Base-by-base conservation (phyloP, 495 filamentous ascomycete genomes). In the Penicillium robsamsonii region DNA sequence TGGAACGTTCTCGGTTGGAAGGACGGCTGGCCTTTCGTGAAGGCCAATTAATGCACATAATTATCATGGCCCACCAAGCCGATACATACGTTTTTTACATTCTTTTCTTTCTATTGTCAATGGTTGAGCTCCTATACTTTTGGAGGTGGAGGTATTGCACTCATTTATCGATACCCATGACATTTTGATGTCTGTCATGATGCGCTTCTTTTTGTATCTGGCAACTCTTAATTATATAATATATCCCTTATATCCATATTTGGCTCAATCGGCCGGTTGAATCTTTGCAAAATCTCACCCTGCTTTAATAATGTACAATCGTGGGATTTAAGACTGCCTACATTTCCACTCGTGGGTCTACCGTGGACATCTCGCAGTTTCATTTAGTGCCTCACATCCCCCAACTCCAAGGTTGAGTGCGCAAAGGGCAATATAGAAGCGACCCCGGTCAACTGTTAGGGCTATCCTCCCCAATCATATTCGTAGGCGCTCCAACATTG, bases 1-100 rank as follows among this genome's bases (percentile, higher is more conserved):
- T 85, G 81, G 79, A 89, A 89, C 57, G 72, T 70, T 15, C 74
- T 91, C 47, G 69, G 74, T 41, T 90, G 79, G 64, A 73, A 74
- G 1, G 74, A 73, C 37, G 85, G 84, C 27, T 91, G 87, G 87
- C 87, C 72, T 11, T 56, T 49, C 37, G 63, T 66, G 1, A 59
- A 64, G 46, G 61, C 63, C n/a, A 35, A 48, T 43, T 66, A 61
- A 59, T 50, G 41, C 20, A 44, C 47, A 40, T 48, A 44, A 31
- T 37, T 44, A 22, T 45, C 57, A 46, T 42, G 57, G 48, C 55
- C 46, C 44, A 33, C 31, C 53, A 22, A 45, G 52, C 46, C 24
- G 12, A 50, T 45, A 50, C 38, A 31, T 33, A 35, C 20, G 5
- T 25, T 42, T 33, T 27, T 59, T 15, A 37, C 33, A 17, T 48